Base-by-base conservation (phyloP, 1,284 basidiomycete species). In the Puccinia horiana region DNA sequence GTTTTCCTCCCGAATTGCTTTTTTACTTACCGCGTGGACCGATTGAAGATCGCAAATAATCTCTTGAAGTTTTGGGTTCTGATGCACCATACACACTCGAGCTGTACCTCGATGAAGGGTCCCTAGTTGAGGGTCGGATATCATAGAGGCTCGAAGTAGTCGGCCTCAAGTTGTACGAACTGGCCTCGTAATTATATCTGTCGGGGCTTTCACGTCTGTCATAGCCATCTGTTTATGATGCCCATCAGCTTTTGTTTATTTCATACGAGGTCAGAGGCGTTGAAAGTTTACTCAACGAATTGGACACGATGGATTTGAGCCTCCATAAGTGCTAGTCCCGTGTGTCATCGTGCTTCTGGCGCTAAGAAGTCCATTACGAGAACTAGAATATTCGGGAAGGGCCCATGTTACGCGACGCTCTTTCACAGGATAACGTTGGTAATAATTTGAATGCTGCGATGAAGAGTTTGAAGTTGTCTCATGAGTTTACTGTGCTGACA, bases 331-430 rank as follows among this genome's bases (percentile, higher is more conserved):
- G 47, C 35, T 29, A 29, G 42, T 16, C n/a, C 35, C 35, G 29
- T 47, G n/a, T 5, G 44, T n/a, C 26, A n/a, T 29, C 26, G 2
- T 12, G 29, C 42, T 70, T 49, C 44, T 44, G 69, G n/a, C 29
- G 42, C 26, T 52, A 16, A 42, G 14, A n/a, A 49, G 12, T 23
- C 42, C 29, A 49, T 26, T 26, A 18, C 44, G 42, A 40, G 42
- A 1, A 49, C 42, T 20, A 23, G 1, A 5, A 70, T 23, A 29
- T 42, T 70, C 69, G 16, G n/a, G 42, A 26, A 70, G 69, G 29
- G 42, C 69, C 69, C 69, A 70, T 20, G 35, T 70, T 42, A 70
- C 69, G 18, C 29, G 69, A 12, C 69, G 69, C 44, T 52, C 69
- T 20, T 70, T 70, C 12, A 47, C 42, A 35, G 69, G 69, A 18